Base-by-base conservation (phyloP, 495 filamentous ascomycete genomes). In the Choiromyces venosus region DNA sequence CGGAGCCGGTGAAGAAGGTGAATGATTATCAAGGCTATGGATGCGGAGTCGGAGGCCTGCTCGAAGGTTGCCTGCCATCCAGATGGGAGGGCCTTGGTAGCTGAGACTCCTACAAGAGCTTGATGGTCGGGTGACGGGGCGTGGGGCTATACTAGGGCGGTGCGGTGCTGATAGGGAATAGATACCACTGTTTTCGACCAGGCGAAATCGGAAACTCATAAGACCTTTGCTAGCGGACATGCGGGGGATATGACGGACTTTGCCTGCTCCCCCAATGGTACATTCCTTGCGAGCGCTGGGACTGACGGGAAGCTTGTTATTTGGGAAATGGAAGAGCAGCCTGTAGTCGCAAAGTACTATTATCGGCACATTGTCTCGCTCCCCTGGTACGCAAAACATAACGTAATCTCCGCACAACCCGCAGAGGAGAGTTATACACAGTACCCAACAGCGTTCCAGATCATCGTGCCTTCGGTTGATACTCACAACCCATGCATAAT, bases 221-320 rank as follows among this genome's bases (percentile, higher is more conserved):
- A 91, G 76, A 80, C 82, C 0, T 98, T 98, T 78, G 79, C 88
- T 9, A 87, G 87, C 36, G 93, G 91, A 1, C 96, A 98, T 77
- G 90, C 87, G 37, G 92, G 91, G 35, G 92, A 96, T 77, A 89
- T 99, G 73, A 97, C 93, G 0, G 90, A 94, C 18, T 83, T 94
- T 25, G 89, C 89, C 61, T 99, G 95, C 96, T 95, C 94, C 19
- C 93, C 93, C 2, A 99, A 98, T 82, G 95, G 95, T 33, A 91
- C 93, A 0, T 84, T 98, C 64, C 85, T 99, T 7, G 92, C 88
- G 33, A 92, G 91, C 8, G 92, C 96, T 21, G 92, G 87, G 38
- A 89, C 90, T 66, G 95, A 98, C 83, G 89, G 91, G 64, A 91
- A 90, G 79, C 85, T 98, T 36, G 75, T 95, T 37, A 84, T 99